Conservation (phyloP, 495 filamentous ascomycete species). For the Neurospora sp. region DNA sequence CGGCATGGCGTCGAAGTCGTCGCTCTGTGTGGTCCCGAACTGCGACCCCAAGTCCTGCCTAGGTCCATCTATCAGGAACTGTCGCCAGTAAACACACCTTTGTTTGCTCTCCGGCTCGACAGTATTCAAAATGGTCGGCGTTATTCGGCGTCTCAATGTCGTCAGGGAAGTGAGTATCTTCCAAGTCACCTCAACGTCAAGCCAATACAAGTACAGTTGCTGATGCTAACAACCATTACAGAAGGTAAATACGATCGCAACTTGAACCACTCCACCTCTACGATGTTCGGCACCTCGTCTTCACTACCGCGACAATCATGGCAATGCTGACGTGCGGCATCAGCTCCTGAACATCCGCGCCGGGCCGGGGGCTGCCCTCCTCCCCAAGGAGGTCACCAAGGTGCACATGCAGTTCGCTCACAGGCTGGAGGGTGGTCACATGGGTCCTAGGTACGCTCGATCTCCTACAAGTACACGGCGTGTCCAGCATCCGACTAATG, state of each 20-base stretch:
- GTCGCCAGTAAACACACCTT: background rate
- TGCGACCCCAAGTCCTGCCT: background rate
- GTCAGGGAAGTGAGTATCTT: conserved; percentile 57
- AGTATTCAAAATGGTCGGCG: conserved; percentile 58
- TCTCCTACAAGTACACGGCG: background rate
- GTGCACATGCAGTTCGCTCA: conserved; percentile 74
- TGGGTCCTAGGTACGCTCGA: conserved; percentile 60
- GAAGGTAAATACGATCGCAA: conserved; percentile 21
- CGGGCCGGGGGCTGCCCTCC: conserved; percentile 71
- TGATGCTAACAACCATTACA: conserved; percentile 15
- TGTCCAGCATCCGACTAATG: background rate
- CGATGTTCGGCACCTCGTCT: conserved; percentile 1
- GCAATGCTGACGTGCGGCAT: background rate
- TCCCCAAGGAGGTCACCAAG: conserved; percentile 69
- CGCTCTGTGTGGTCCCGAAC: background rate
- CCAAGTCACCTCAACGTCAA: background rate
- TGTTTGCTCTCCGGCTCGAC: conserved; percentile 2
- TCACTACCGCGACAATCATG: background rate
- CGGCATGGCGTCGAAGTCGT: background rate
- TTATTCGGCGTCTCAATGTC: conserved; percentile 68
- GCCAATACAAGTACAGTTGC: background rate
- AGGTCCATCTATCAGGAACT: background rate
- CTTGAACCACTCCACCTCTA: conserved; percentile 2
- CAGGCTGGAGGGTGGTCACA: conserved; percentile 57
- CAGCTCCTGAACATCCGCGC: conserved; percentile 62